A percentile compares a stretch with the other conserved stretches of the same genome.
Conservation (phyloP, 208 protist genomes). For the Crithidia mellificae region DNA sequence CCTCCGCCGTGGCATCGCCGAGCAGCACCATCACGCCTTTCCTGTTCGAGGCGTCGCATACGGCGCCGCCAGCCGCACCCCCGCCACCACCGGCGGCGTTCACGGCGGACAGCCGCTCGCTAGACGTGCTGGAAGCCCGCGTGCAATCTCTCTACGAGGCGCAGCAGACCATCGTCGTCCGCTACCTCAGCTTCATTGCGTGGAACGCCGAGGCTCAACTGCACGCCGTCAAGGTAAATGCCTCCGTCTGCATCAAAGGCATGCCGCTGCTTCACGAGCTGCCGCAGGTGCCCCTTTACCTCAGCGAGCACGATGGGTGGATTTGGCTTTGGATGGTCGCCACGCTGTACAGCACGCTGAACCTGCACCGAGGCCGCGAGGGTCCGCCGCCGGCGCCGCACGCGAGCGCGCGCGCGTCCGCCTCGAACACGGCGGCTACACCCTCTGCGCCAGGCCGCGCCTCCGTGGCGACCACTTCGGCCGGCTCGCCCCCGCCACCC, state of each 20-base stretch:
- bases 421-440: background rate
- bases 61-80: background rate
- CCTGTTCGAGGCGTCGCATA: slow-evolving; percentile 5
- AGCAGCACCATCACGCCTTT: slow-evolving; percentile 16
- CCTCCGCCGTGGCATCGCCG: slow-evolving; percentile 4
- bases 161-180: slow-evolving; percentile 13
- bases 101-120: background rate
- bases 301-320: slow-evolving; percentile 40
- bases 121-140: slow-evolving; percentile 3
- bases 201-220: slow-evolving; percentile 50
- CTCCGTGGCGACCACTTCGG: slow-evolving; percentile 5
- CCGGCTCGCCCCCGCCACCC: slow-evolving; percentile 9
- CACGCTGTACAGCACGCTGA: slow-evolving; percentile 21
- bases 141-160: slow-evolving; percentile 13
- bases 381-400: background rate
- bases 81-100: background rate
- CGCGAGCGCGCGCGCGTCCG: background rate
- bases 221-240: slow-evolving; percentile 26
- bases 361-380: background rate
- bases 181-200: slow-evolving; percentile 34
- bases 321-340: slow-evolving; percentile 45
- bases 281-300: slow-evolving; percentile 35
- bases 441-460: background rate
- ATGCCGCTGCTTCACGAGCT: slow-evolving; percentile 31
- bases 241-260: slow-evolving; percentile 21